Evolutionary conservation across 139 green algal species (phyloP), one percentile per base, ranked within the genome.

Genomic region (Klebsormidium nitens): DNA sequence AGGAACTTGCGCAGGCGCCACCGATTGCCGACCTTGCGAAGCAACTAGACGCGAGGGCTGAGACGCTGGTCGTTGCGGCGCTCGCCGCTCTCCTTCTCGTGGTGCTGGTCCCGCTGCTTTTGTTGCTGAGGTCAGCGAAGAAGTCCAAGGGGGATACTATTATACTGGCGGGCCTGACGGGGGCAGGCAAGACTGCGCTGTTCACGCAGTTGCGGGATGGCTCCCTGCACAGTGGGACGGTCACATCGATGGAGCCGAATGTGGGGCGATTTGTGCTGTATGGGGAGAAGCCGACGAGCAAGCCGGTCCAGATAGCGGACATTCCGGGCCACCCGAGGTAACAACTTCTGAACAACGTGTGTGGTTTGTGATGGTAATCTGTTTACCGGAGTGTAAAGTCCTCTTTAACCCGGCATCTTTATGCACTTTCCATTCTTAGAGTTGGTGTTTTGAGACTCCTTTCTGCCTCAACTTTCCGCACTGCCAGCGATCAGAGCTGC

Each of bases 321-420:
- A 62, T 95, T 6, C 91, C 91, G 0, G 91, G 91, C 3, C 89
- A 96, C 71, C 86, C 87, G 0, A 82, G 87, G 34, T 66, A 90
- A 3, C 79, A 85, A 3, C 71, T 75, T 28, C 72, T 69, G n/a
- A n/a, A n/a, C n/a, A n/a, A n/a, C n/a, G n/a, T n/a, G n/a, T n/a
- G n/a, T n/a, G n/a, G n/a, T n/a, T n/a, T n/a, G n/a, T n/a, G n/a
- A n/a, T n/a, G n/a, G n/a, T n/a, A n/a, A n/a, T n/a, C n/a, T n/a
- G n/a, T n/a, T n/a, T n/a, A n/a, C n/a, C n/a, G n/a, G n/a, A n/a
- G n/a, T n/a, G n/a, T n/a, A n/a, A n/a, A n/a, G n/a, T n/a, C n/a
- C n/a, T n/a, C n/a, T n/a, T n/a, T n/a, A n/a, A n/a, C n/a, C n/a
- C n/a, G n/a, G n/a, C n/a, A n/a, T n/a, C n/a, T n/a, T n/a, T n/a